phyloP scores from a whole-genome alignment of 805 yeast genomes.

The Clavispora asparagi region DNA sequence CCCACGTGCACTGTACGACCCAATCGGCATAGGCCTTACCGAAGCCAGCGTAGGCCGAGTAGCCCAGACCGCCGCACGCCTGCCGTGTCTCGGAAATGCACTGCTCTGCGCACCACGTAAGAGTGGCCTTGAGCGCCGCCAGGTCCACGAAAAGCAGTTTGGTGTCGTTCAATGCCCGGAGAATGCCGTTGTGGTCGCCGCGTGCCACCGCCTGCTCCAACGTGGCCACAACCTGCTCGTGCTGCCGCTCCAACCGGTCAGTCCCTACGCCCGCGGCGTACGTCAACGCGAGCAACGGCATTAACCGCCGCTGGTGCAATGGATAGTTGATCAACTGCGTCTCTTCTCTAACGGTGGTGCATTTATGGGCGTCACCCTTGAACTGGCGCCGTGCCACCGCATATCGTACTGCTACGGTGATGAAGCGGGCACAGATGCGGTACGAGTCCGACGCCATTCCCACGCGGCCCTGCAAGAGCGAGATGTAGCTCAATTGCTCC shows the following conservation, averaged over 20 bases:
- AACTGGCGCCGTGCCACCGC: conserved; percentile 45
- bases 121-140: conserved; percentile 40
- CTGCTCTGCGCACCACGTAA: conserved; percentile 41
- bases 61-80: conserved; percentile 46
- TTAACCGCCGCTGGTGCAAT: conserved; percentile 41
- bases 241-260: conserved; percentile 31
- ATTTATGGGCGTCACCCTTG: conserved; percentile 19
- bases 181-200: conserved; percentile 27
- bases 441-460: conserved; percentile 40
- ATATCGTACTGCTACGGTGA: conserved; percentile 40
- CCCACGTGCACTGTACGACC: conserved; percentile 48
- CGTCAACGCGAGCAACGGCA: conserved; percentile 39
- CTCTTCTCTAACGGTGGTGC: conserved; percentile 16
- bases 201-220: conserved; percentile 34
- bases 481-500: conserved; percentile 40
- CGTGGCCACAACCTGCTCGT: conserved; percentile 23
- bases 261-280: conserved; percentile 37
- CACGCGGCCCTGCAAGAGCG: conserved; percentile 42
- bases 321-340: conserved; percentile 41
- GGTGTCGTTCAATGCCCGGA: conserved; percentile 30
- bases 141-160: conserved; percentile 42
- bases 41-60: conserved; percentile 40
- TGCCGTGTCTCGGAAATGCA: conserved; percentile 40
- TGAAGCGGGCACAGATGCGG: conserved; percentile 37
- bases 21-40: conserved; percentile 42